A percentile compares a stretch with the other conserved stretches of the same genome.
These are phyloP conservation scores for Paecilomyces sp. DNA, from an alignment of 2,329 filamentous ascomycete species.

Conservation along the genomic window DNA sequence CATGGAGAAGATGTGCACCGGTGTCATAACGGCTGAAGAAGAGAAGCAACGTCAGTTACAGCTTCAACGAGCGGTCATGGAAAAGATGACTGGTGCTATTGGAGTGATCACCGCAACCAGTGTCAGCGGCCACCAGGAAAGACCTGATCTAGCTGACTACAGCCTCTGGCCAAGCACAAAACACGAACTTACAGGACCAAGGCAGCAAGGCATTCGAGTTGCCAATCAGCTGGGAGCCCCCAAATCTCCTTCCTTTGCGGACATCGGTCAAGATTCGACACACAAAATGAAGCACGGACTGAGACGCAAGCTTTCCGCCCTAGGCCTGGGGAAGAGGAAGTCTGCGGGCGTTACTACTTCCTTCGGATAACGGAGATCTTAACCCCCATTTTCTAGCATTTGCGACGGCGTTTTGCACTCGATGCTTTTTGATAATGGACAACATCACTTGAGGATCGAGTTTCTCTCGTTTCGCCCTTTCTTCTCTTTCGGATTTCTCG, in stretches of 20 bases:
- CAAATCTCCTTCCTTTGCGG: background rate
- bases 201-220: background rate
- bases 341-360: background rate
- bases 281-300: background rate
- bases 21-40: conserved; percentile 7
- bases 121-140: background rate
- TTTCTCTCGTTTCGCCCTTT: background rate
- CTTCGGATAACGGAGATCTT: background rate
- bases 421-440: background rate
- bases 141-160: background rate
- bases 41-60: conserved; percentile 11
- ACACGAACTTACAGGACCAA: background rate
- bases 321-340: background rate
- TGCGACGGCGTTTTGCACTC: background rate
- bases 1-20: conserved; percentile 18
- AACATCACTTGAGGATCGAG: background rate
- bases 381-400: background rate
- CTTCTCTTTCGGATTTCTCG: too few relatives aligned
- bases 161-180: background rate
- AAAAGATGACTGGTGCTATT: conserved; percentile 16
- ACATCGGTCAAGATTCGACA: background rate
- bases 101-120: background rate
- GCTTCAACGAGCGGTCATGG: conserved; percentile 16
- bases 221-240: background rate
- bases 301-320: background rate